A percentile compares a stretch with the other conserved stretches of the same genome.
Conservation (phyloP, 352 stramenopile species). For the Poterioochromonas sp. region DNA sequence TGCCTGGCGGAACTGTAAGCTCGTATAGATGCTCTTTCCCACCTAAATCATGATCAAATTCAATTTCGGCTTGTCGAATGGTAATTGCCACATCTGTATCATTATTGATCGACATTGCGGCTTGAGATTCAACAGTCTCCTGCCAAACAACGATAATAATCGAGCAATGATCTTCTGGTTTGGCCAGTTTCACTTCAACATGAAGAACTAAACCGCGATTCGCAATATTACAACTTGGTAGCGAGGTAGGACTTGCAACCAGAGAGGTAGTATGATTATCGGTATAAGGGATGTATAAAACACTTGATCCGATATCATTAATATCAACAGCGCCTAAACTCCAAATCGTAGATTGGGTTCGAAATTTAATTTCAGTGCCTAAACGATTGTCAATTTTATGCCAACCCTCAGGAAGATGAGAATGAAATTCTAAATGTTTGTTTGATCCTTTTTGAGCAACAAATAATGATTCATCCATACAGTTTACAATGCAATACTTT, state of each 20-base stretch:
- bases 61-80: conserved; percentile 26
- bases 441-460: conserved; percentile 20
- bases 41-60: conserved; percentile 25
- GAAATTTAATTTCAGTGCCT: conserved; percentile 9
- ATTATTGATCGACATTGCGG: conserved; percentile 6
- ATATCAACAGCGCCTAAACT: conserved; percentile 20
- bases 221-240: not conserved
- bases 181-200: conserved; percentile 26
- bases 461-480: not conserved
- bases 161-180: conserved; percentile 17
- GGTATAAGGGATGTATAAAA: conserved; percentile 5
- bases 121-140: not conserved
- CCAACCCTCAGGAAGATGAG: conserved; percentile 21
- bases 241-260: not conserved
- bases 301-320: conserved; percentile 27
- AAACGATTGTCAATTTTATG: conserved; percentile 12
- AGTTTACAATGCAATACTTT: conserved; percentile 26
- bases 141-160: conserved; percentile 28
- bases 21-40: not conserved
- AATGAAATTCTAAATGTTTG: not conserved
- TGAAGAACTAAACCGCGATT: conserved; percentile 16
- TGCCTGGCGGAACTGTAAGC: not conserved
- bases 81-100: not conserved
- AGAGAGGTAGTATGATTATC: not conserved
- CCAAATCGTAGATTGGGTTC: not conserved